A percentile compares a stretch with the other conserved stretches of the same genome.
Conservation (phyloP, 192 early-diverging fungal genomes). For the Blastocladiella britannica region DNA sequence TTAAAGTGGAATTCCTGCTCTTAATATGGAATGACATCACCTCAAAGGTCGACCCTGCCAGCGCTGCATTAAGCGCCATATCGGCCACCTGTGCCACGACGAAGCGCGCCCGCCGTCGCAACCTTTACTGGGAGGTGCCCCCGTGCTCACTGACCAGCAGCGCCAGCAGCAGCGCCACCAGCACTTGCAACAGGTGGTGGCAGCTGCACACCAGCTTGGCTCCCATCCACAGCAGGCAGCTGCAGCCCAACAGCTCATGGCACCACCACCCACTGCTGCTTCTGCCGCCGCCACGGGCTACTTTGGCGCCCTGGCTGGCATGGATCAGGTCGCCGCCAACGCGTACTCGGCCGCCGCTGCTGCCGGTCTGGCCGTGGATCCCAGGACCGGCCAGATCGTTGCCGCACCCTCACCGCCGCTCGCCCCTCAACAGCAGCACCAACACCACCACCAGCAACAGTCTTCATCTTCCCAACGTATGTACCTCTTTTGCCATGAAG, state of each 20-base stretch:
- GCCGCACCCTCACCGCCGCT: slow-evolving; percentile 1
- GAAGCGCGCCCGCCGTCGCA: slow-evolving; percentile 14
- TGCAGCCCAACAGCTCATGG: no score
- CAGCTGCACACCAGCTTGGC: slow-evolving; percentile 5
- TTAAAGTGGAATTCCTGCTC: neutral
- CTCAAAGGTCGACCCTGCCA: slow-evolving; percentile 70
- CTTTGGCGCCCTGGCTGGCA: no score
- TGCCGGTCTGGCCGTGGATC: slow-evolving; percentile 5
- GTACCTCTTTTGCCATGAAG: no score
- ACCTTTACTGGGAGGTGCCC: no score
- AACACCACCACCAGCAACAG: slow-evolving; percentile 4
- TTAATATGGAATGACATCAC: no score
- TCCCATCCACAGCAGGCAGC: no score
- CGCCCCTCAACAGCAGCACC: slow-evolving; percentile 1
- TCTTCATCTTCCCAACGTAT: no score
- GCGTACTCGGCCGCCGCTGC: slow-evolving; percentile 5
- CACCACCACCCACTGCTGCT: no score
- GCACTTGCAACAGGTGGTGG: slow-evolving; percentile 6
- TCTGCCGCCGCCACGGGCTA: no score
- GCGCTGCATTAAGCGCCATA: slow-evolving; percentile 84
- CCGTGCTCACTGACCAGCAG: no score
- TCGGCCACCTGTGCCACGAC: slow-evolving; percentile 82
- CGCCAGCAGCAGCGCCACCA: slow-evolving; percentile 11
- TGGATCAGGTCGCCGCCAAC: neutral
- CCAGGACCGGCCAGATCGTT: no score